Evolutionary conservation across 2,329 filamentous ascomycete genomes (phyloP).

Genomic region (Fonsecaea multimorphosa): DNA sequence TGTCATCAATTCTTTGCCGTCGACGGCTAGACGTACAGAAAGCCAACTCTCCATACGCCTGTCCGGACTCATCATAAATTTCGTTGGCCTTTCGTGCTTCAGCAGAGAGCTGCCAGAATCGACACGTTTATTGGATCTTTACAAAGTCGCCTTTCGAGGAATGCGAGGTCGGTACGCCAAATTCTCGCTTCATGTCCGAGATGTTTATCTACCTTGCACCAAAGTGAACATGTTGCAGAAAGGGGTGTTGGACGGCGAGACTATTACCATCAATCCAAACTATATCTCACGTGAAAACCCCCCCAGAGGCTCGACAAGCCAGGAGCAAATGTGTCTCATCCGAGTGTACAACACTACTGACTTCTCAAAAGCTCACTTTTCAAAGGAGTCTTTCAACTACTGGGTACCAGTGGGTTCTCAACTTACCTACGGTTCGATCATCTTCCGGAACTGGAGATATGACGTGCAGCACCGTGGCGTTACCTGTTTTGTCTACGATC

Average conservation of each 20-base stretch:
- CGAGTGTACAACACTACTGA: conserved; percentile 21
- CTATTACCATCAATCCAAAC: conserved; percentile 15
- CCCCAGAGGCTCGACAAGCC: not conserved
- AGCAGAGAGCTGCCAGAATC: conserved; percentile 19
- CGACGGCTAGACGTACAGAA: conserved; percentile 11
- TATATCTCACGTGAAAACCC: not conserved
- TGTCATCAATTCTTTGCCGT: conserved; percentile 20
- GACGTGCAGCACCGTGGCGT: not conserved
- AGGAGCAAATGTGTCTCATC: conserved; percentile 31
- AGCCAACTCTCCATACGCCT: not conserved
- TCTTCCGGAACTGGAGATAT: conserved; percentile 42
- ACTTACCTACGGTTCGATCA: conserved; percentile 34
- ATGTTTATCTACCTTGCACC: conserved; percentile 5
- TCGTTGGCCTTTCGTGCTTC: conserved; percentile 27
- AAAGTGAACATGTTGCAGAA: conserved; percentile 4
- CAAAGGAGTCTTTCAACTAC: conserved; percentile 34
- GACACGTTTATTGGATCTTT: conserved; percentile 37
- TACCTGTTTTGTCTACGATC: not conserved
- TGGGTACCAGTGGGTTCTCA: conserved; percentile 39
- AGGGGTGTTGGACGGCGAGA: conserved; percentile 14
- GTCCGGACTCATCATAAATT: conserved; percentile 7
- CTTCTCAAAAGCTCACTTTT: not conserved
- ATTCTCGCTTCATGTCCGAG: conserved; percentile 40
- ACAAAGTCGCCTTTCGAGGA: conserved; percentile 41
- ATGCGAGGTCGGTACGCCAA: conserved; percentile 39